phyloP scores from a whole-genome alignment of 1,284 basidiomycete genomes.

The Somion occarium region DNA sequence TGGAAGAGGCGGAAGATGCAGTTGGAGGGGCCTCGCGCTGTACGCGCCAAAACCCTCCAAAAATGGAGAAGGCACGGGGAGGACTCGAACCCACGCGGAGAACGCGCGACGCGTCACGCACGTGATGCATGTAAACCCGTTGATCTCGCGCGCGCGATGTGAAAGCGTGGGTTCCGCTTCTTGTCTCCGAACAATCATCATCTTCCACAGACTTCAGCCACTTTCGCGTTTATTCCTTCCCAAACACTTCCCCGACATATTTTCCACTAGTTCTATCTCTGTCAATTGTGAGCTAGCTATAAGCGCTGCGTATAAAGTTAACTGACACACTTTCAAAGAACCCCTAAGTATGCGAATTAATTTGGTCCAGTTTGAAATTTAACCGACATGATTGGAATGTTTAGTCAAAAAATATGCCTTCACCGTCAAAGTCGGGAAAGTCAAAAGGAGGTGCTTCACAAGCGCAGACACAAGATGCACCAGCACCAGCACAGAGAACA shows the following conservation, averaged over 20 bases:
- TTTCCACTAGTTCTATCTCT: too few relatives aligned
- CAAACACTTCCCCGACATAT: not conserved
- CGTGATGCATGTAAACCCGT: slow-evolving; percentile 5
- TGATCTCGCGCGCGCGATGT: not conserved
- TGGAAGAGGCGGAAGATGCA: too few relatives aligned
- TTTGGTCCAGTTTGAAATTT: not conserved
- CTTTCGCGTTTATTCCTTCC: slow-evolving; percentile 2
- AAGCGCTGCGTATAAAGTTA: too few relatives aligned
- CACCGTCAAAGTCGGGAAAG: slow-evolving; percentile 15
- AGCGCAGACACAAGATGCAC: slow-evolving; percentile 37
- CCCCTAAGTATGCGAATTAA: not conserved
- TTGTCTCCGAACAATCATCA: slow-evolving; percentile 7
- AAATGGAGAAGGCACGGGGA: too few relatives aligned
- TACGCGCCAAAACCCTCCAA: too few relatives aligned
- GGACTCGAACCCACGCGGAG: not conserved
- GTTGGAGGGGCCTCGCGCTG: too few relatives aligned
- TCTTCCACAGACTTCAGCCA: slow-evolving; percentile 11
- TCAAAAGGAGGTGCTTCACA: slow-evolving; percentile 14
- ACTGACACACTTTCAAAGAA: not conserved
- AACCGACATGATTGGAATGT: not conserved
- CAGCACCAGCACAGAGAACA: slow-evolving; percentile 32
- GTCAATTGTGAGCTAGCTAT: too few relatives aligned
- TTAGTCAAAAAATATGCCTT: not conserved
- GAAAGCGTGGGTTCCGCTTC: slow-evolving; percentile 1
- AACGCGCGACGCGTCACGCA: slow-evolving; percentile 5